A percentile compares a stretch with the other conserved stretches of the same genome.
Evolutionary conservation across 139 green algal species (phyloP).

Genomic region (Chlorella ohadii): DNA sequence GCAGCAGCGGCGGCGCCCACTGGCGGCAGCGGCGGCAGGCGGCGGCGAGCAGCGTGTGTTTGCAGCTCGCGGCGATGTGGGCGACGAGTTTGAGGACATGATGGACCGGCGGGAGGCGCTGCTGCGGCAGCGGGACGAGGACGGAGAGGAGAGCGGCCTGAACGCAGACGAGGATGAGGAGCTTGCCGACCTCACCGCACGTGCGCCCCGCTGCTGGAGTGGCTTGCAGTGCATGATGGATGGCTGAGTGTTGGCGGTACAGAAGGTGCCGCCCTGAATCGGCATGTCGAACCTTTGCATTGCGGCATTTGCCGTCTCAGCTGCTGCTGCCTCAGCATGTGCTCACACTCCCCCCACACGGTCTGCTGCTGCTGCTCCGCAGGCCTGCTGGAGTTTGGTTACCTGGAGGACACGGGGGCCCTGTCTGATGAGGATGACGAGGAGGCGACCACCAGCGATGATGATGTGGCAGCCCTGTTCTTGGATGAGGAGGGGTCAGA

Average conservation of each 20-base stretch:
- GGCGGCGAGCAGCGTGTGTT: not conserved
- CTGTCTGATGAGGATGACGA: constrained; percentile 11
- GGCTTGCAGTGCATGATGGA: not conserved
- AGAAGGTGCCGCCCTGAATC: no score
- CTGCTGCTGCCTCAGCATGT: not conserved
- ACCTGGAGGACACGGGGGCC: not conserved
- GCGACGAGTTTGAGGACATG: constrained; percentile 35
- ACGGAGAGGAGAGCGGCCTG: not conserved
- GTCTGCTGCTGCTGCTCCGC: not conserved
- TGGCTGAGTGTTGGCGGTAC: no score
- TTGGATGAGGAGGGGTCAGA: not conserved
- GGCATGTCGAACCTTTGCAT: no score
- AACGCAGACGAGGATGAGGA: constrained; percentile 32
- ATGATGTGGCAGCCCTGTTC: not conserved
- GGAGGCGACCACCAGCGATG: not conserved
- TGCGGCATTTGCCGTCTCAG: not conserved
- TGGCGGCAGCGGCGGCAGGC: not conserved
- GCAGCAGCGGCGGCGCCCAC: constrained; percentile 1
- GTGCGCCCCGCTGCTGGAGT: not conserved
- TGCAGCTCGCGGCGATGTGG: not conserved
- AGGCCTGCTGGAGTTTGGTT: constrained; percentile 29
- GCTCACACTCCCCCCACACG: not conserved
- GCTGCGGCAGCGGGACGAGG: constrained; percentile 10
- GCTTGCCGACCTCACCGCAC: constrained; percentile 12
- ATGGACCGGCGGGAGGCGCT: constrained; percentile 14